phyloP scores from a whole-genome alignment of 2,329 filamentous ascomycete species.

The Harringtonia lauricola region DNA sequence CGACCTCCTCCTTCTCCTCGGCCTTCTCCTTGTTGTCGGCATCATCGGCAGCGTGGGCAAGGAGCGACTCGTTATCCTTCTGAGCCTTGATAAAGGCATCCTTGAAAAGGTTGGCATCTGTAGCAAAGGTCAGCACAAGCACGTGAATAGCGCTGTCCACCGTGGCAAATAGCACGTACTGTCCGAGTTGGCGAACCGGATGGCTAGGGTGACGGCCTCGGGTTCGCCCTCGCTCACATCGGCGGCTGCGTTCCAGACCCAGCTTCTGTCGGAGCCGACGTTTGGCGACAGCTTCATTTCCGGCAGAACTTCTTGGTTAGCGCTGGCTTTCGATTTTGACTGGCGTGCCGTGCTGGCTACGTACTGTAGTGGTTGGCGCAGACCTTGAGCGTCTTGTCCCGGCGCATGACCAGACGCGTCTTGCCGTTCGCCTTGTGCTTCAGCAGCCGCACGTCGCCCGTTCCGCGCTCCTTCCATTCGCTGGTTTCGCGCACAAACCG shows the following conservation, averaged over 20 bases:
- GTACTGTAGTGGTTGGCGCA: conserved; percentile 99
- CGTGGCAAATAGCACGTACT: conserved; percentile 50
- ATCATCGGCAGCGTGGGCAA: conserved; percentile 27
- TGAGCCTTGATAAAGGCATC: conserved; percentile 95
- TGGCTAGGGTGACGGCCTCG: conserved; percentile 90
- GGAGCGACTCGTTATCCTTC: conserved; percentile 86
- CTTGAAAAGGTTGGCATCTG: conserved; percentile 96
- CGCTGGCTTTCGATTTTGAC: too few species aligned
- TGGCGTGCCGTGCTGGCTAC: too few species aligned
- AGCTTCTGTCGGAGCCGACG: conserved; percentile 93
- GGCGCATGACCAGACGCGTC: conserved; percentile 94
- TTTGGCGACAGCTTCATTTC: conserved; percentile 99
- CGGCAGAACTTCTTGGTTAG: conserved; percentile 59
- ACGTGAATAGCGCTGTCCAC: too few species aligned
- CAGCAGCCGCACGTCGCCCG: conserved; percentile 87
- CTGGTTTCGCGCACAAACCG: conserved; percentile 84
- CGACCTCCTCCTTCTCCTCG: conserved; percentile 15
- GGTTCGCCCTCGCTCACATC: conserved; percentile 98
- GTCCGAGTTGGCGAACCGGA: conserved; percentile 94
- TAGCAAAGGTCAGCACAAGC: not conserved
- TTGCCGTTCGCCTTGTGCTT: conserved; percentile 99
- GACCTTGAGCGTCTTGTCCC: conserved; percentile 99
- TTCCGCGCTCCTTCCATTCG: conserved; percentile 99
- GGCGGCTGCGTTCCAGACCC: conserved; percentile 97
- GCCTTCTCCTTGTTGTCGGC: conserved; percentile 17